Base-by-base conservation (phyloP, 2,329 filamentous ascomycete species). In the Fusarium cyanostomum region DNA sequence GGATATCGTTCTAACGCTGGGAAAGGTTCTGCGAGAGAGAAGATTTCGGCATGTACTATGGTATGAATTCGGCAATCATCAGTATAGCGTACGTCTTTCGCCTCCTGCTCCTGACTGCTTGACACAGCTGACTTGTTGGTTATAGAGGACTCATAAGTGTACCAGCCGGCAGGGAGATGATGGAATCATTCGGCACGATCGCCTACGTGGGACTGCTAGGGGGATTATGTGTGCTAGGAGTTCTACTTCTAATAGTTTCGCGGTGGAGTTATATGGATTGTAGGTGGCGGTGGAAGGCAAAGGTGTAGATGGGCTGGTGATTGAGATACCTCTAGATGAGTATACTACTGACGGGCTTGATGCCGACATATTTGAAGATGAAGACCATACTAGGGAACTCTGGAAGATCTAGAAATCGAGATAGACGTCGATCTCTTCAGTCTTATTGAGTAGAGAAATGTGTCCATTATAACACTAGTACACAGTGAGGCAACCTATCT, bases 1-100 rank as follows among this genome's bases (percentile, higher is more conserved):
- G 21, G 21, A 21, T 21, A 6, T 13, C 12, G 7, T n/a, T 5
- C 37, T 39, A 10, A 39, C 37, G 24, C 11, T 13, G 12, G 4
- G 11, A 8, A 11, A 59, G 56, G 33, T 15, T 51, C 7, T 60
- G 56, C 24, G 24, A 51, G 11, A 34, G 13, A 5, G 41, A 35
- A 4, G 45, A 56, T 7, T 46, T 60, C 30, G 56, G 56, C 12
- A 48, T 42, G 30, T 56, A 60, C 42, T 42, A 56, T 5, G 49
- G 52, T 10, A 46, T 41, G 9, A 52, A 46, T n/a, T 52, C 50
- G 7, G 16, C 42, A 26, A 37, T 52, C 11, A 34, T 52, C 12
- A 55, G 56, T 13, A 34, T 60, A 12, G 56, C 39, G 56, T 60
- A 38, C 46, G 56, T 45, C n/a, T 12, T 13, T 8, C 16, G 21